phyloP scores from a whole-genome alignment of 75 land plant species.

The Cupressus sempervirens region DNA sequence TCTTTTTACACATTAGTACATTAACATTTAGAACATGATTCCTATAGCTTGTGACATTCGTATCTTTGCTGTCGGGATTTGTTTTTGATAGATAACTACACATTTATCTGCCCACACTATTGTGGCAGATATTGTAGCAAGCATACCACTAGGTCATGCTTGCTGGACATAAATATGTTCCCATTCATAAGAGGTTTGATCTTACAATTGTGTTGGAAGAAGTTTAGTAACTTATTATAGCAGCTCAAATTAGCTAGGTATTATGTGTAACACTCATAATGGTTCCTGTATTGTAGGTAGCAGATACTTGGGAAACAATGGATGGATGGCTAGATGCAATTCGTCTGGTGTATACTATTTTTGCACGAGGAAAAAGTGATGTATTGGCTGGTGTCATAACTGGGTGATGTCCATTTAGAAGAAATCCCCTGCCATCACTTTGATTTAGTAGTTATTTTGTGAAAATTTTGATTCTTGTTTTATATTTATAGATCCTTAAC shows the following conservation, averaged over 20 bases:
- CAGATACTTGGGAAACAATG: conserved; percentile 85
- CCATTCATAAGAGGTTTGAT: not conserved
- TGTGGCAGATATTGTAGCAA: not conserved
- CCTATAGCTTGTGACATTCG: too few relatives aligned
- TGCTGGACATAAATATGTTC: not conserved
- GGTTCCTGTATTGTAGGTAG: conserved; percentile 48
- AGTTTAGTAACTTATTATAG: not conserved
- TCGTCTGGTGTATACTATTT: conserved; percentile 92
- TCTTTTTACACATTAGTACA: not conserved
- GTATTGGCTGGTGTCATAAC: conserved; percentile 82
- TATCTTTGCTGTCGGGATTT: too few relatives aligned
- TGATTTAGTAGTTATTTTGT: not conserved
- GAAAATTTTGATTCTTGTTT: not conserved
- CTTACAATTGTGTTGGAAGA: not conserved
- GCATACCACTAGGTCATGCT: not conserved
- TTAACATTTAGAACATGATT: not conserved
- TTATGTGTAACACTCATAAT: not conserved
- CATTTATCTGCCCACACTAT: not conserved
- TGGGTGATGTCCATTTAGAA: conserved; percentile 36
- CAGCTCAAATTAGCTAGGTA: not conserved
- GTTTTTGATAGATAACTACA: too few relatives aligned
- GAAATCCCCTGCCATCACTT: not conserved
- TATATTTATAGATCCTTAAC: not conserved
- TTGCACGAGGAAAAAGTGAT: conserved; percentile 81
- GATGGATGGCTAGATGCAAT: conserved; percentile 96